Evolutionary conservation across 306 rosid species (phyloP), one percentile per base, ranked within the genome.

Genomic region (Sicyos baderoa): DNA sequence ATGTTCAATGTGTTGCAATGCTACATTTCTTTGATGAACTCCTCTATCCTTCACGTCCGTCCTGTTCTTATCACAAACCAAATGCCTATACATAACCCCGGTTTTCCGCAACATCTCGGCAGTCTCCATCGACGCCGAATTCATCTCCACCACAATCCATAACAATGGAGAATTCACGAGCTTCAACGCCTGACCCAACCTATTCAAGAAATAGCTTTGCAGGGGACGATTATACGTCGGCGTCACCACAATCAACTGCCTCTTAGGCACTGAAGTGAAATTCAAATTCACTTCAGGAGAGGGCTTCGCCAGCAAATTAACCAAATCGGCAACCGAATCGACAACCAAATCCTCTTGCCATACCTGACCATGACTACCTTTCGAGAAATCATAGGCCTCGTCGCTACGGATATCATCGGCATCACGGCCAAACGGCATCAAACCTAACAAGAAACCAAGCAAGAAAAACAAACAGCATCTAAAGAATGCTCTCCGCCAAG

Each of bases 141-240:
- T 80, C 77, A 70, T 80, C 79, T 94, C 99, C 86, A 94, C 97
- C 75, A 94, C 97, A 72, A 94, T 77, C 99, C 97, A 94, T 45
- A 94, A 61, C 51, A 94, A 17, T 60, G 99, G 99, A 16, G 89
- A 83, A 60, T 92, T 88, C 19, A 86, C 96, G 45, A 94, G 80
- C 79, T 89, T 72, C 59, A 94, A 81, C 78, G 85, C 84, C 66
- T 94, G 97, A 22, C 87, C 88, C 79, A 94, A 10, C 75, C 99
- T 79, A 60, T 84, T 88, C 82, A 94, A 62, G 75, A 85, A 90
- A 76, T 90, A 90, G 1, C 90, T 80, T 75, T 94, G 99, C 82
- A 79, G 68, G 1, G 87, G 84, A 21, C 95, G 82, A 49, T 74
- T 85, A 77, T 88, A 86, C 32, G 99, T 94, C 3, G 99, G 95